Evolutionary conservation across 2,329 filamentous ascomycete species (phyloP).

Genomic region (Aureobasidium uvarum): DNA sequence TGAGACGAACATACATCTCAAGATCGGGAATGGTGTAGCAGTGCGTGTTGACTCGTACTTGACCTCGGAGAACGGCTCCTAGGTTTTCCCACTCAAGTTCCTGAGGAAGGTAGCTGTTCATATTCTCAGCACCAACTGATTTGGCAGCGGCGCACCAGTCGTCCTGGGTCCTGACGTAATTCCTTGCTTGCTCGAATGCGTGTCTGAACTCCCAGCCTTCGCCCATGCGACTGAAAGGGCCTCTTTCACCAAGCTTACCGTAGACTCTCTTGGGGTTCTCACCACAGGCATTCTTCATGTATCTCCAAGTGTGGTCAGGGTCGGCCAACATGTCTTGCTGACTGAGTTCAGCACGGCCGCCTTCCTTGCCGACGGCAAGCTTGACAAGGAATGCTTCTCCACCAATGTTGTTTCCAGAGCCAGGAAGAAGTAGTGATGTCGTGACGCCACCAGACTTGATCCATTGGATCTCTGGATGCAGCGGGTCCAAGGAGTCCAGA

Average conservation of each 20-base stretch:
- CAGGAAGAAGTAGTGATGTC: constrained; percentile 64
- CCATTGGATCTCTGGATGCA: constrained; percentile 63
- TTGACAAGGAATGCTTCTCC: constrained; percentile 70
- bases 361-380: constrained; percentile 59
- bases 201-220: constrained; percentile 69
- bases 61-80: constrained; percentile 61
- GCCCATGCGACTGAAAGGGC: constrained; percentile 62
- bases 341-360: constrained; percentile 63
- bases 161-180: constrained; percentile 59
- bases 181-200: constrained; percentile 62
- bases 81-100: constrained; percentile 64
- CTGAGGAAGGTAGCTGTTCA: constrained; percentile 60
- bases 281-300: constrained; percentile 75
- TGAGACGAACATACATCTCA: constrained; percentile 67
- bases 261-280: constrained; percentile 67
- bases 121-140: constrained; percentile 49
- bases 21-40: constrained; percentile 69
- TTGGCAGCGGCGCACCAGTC: constrained; percentile 65
- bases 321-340: constrained; percentile 64
- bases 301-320: constrained; percentile 63
- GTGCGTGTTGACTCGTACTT: constrained; percentile 68
- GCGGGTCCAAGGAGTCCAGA: constrained; percentile 62
- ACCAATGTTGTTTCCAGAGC: constrained; percentile 70
- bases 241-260: constrained; percentile 53
- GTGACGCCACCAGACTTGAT: constrained; percentile 74